Percentiles rank a stretch among this genome's conserved stretches.
These are phyloP conservation scores for Udeniomyces megalosporus DNA, from an alignment of 768 basidiomycete genomes.

Conservation along the genomic window DNA sequence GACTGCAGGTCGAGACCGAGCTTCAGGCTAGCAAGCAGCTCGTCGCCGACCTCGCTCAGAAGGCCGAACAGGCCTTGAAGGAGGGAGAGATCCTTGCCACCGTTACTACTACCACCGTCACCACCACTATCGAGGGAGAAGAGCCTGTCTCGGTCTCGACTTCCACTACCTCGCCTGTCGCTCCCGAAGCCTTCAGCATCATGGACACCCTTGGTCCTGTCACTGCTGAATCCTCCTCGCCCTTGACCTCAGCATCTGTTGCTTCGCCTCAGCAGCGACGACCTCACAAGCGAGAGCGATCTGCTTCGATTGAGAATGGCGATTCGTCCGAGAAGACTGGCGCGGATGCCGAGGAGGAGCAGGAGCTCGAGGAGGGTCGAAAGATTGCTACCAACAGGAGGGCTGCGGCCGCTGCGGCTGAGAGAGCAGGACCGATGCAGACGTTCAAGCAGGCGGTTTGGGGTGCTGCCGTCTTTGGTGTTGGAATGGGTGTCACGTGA, in stretches of 20 bases:
- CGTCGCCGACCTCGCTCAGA: slow-evolving; percentile 3
- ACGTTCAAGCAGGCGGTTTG: slow-evolving; percentile 61
- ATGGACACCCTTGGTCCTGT: neutral
- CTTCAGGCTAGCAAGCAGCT: neutral
- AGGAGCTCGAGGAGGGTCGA: slow-evolving; percentile 40
- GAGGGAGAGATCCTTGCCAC: neutral
- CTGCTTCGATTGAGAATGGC: slow-evolving; percentile 20
- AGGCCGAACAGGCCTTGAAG: neutral
- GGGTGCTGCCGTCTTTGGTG: slow-evolving; percentile 69
- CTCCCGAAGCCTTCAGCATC: neutral
- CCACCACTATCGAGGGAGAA: neutral
- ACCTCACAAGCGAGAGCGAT: neutral
- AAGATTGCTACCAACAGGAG: slow-evolving; percentile 50
- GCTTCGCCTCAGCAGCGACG: slow-evolving; percentile 5
- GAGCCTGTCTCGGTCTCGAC: too few species aligned
- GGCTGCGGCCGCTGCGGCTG: slow-evolving; percentile 25
- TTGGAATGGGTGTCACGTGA: slow-evolving; percentile 66
- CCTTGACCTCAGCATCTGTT: too few species aligned
- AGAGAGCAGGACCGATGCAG: slow-evolving; percentile 40
- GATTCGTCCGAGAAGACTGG: slow-evolving; percentile 32
- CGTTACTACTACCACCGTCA: neutral
- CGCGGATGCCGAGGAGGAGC: slow-evolving; percentile 42
- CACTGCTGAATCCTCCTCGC: slow-evolving; percentile 17
- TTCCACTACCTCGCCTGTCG: neutral
- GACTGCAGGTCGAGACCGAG: slow-evolving; percentile 17